Conservation (phyloP, 2,329 filamentous ascomycete species). For the Pseudopithomyces maydicus region DNA sequence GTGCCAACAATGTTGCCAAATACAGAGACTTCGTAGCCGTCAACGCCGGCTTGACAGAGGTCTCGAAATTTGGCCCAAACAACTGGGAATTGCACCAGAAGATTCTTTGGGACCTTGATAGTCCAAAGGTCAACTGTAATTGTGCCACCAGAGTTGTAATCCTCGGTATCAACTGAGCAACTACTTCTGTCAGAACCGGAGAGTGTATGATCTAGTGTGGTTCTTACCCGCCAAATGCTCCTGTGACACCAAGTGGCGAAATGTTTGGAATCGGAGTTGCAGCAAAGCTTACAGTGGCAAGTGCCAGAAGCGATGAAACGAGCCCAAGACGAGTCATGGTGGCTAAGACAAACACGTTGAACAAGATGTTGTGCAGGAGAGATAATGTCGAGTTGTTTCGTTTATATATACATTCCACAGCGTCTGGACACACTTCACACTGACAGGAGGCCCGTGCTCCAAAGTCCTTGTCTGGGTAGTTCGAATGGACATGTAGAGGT, state of each 20-base stretch:
- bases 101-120: conserved; percentile 56
- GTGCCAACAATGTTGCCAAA: conserved; percentile 47
- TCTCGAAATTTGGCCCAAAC: conserved; percentile 51
- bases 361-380: neutral
- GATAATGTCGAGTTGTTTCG: neutral
- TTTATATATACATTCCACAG: neutral
- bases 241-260: conserved; percentile 32
- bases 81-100: conserved; percentile 56
- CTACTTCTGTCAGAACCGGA: neutral
- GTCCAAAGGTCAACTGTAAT: conserved; percentile 53
- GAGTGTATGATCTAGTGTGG: neutral
- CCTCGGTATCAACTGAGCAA: conserved; percentile 24
- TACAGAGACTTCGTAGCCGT: conserved; percentile 37
- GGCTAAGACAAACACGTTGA: neutral
- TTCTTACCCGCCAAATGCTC: conserved; percentile 33
- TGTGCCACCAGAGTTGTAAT: conserved; percentile 53
- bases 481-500: conserved; percentile 7
- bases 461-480: neutral
- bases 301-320: conserved; percentile 20
- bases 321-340: conserved; percentile 25
- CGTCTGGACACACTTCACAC: neutral
- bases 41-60: conserved; percentile 28
- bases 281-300: conserved; percentile 24
- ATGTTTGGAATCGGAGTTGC: conserved; percentile 25
- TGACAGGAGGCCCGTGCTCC: neutral